phyloP scores from a whole-genome alignment of 2,329 filamentous ascomycete genomes.

The Sporothrix schenckii region DNA sequence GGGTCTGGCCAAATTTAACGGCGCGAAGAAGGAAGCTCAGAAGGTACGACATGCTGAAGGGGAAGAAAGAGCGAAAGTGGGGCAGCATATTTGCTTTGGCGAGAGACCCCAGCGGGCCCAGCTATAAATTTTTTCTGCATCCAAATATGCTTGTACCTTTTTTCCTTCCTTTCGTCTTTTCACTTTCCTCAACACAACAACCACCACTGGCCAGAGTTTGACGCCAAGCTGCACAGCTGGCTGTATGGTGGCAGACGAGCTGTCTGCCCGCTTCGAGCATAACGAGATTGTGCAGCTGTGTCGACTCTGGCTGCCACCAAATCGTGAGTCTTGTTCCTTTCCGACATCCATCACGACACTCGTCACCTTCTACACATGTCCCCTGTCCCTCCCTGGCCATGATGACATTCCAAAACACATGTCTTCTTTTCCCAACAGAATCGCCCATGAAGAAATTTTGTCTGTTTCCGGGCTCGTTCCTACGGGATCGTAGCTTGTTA shows the following conservation, averaged over 20 bases:
- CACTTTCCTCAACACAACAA: neutral
- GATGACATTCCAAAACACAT: slow-evolving; percentile 71
- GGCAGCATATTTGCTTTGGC: slow-evolving; percentile 22
- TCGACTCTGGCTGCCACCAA: slow-evolving; percentile 4
- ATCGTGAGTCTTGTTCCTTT: slow-evolving; percentile 22
- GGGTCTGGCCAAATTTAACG: neutral
- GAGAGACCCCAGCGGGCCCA: neutral
- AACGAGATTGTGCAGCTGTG: neutral
- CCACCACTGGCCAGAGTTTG: neutral
- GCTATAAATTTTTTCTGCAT: slow-evolving; percentile 33
- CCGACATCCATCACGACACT: neutral
- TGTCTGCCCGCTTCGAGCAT: neutral
- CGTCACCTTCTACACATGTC: neutral
- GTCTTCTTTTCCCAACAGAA: slow-evolving; percentile 88
- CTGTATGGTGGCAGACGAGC: neutral
- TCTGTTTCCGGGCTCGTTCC: slow-evolving; percentile 64
- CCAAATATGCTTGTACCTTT: neutral
- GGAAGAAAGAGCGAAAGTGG: neutral
- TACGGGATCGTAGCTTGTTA: slow-evolving; percentile 69
- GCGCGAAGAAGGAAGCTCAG: neutral
- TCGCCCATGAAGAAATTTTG: slow-evolving; percentile 81
- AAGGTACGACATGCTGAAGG: neutral
- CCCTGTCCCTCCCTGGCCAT: slow-evolving; percentile 47
- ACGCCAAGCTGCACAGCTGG: neutral
- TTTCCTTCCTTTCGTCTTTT: neutral